These are phyloP conservation scores for Nitzschia sp. DNA, from an alignment of 108 stramenopile species.

Conservation along the genomic window DNA sequence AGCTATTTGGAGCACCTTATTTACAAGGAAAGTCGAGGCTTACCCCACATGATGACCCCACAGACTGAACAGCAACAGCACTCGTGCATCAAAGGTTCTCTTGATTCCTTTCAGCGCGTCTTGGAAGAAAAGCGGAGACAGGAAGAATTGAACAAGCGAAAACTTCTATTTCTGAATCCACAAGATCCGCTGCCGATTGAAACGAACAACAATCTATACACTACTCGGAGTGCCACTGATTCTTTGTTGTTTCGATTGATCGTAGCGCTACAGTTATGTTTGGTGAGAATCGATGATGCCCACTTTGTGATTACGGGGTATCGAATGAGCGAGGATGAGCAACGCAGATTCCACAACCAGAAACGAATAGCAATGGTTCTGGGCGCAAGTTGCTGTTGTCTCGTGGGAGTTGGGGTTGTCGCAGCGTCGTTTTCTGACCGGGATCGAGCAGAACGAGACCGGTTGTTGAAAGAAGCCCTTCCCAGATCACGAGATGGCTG, in stretches of 20 bases:
- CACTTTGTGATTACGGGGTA: conserved; percentile 41
- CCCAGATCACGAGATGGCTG: neutral
- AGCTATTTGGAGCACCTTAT: conserved; percentile 46
- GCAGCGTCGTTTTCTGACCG: conserved; percentile 5
- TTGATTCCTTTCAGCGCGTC: conserved; percentile 14
- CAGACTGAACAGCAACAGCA: neutral
- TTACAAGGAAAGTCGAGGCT: conserved; percentile 45
- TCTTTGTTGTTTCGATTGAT: conserved; percentile 77
- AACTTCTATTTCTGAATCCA: conserved; percentile 22
- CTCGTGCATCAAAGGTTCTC: conserved; percentile 16
- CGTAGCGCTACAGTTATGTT: conserved; percentile 67
- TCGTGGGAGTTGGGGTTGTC: conserved; percentile 8
- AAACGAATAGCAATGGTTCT: neutral
- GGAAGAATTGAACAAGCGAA: neutral
- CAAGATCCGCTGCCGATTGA: conserved; percentile 7
- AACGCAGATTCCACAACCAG: neutral
- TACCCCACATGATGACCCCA: conserved; percentile 19
- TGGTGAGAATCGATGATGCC: conserved; percentile 76
- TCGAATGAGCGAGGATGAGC: conserved; percentile 3
- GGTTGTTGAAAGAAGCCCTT: neutral
- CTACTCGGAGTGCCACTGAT: conserved; percentile 44
- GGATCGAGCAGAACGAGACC: neutral
- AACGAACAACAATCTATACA: neutral
- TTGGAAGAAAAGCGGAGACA: conserved; percentile 16
- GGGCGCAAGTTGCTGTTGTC: conserved; percentile 6